Evolutionary conservation across 2,329 filamentous ascomycete genomes (phyloP), one percentile per base, ranked within the genome.

Genomic region (Trichoderma harzianum): DNA sequence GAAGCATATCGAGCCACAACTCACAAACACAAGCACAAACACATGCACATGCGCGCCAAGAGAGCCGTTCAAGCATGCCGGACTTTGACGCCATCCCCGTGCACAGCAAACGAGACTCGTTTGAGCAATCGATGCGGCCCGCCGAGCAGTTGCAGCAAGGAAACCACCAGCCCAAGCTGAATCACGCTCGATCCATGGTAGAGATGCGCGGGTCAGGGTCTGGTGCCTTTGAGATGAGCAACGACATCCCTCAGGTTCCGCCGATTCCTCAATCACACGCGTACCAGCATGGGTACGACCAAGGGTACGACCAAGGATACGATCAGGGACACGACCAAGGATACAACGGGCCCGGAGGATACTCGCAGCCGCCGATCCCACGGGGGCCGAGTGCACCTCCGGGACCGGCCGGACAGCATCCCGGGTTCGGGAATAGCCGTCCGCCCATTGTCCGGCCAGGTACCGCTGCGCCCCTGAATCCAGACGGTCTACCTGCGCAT

Each of bases 181-280:
- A 84, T 72, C 86, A 87, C 72, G 88, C 89, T 18, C 90, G 90
- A 74, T 93, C 91, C 12, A 91, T 93, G 77, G 90, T 91, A 34
- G 88, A 92, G 77, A 81, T 92, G 72, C 85, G 88, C 43, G 86
- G 89, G 74, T 86, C 87, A 4, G 89, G 92, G 76, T 85, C 89
- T 3, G 92, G 92, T 10, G 86, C 92, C 1, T 94, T 94, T 75
- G 93, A 94, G 77, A 91, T 95, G 86, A 90, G 88, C 2, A 86
- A 83, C 30, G 90, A 93, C 75, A 84, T 85, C 24, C 89, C 88
- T 26, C 83, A 85, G 3, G 80, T 90, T 34, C 89, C 90, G 12
- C 84, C 82, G 53, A 82, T 85, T 77, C 86, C 81, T 69, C 72
- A 76, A 18, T 74, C 78, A 67, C 68, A 78, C 75, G 74, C 21